A percentile compares a stretch with the other conserved stretches of the same genome.
Conservation (phyloP, 306 rosid species). For the Cucurbita ficifolia region DNA sequence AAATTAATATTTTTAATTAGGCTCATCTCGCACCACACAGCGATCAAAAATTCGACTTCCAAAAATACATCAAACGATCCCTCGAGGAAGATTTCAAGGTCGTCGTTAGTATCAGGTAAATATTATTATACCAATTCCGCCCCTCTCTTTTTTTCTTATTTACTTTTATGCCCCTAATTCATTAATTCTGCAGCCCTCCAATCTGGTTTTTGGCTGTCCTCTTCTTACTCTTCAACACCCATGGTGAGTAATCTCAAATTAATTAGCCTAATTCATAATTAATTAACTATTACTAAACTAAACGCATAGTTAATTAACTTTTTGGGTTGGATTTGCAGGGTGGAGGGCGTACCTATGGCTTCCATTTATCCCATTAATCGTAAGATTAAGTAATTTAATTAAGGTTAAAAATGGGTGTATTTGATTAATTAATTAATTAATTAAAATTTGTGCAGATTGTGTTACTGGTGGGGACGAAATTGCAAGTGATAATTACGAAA, state of each 20-base stretch:
- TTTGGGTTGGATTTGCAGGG: slow-evolving; percentile 26
- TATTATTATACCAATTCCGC: neutral
- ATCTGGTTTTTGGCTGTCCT: slow-evolving; percentile 73
- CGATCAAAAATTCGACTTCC: slow-evolving; percentile 58
- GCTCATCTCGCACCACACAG: slow-evolving; percentile 86
- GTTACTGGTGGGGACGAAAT: slow-evolving; percentile 65
- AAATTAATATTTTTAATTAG: slow-evolving; percentile 9
- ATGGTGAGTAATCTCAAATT: slow-evolving; percentile 28
- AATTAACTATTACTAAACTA: too few relatives aligned
- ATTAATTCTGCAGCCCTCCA: slow-evolving; percentile 34
- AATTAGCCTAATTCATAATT: neutral
- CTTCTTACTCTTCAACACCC: slow-evolving; percentile 59
- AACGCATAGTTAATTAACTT: too few relatives aligned
- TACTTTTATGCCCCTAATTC: neutral
- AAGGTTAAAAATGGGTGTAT: neutral
- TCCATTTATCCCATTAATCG: slow-evolving; percentile 72
- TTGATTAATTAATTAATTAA: neutral
- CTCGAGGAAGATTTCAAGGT: slow-evolving; percentile 90
- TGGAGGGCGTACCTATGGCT: slow-evolving; percentile 70
- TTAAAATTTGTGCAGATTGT: slow-evolving; percentile 29
- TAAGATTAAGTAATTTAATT: slow-evolving; percentile 20
- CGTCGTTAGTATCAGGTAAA: slow-evolving; percentile 75
- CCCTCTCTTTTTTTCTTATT: neutral
- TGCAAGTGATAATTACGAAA: slow-evolving; percentile 76
- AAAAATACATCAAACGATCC: slow-evolving; percentile 61